A percentile compares a stretch with the other conserved stretches of the same genome.
These are phyloP conservation scores for Aureobasidium sp. DNA, from an alignment of 2,329 filamentous ascomycete species.

Conservation along the genomic window DNA sequence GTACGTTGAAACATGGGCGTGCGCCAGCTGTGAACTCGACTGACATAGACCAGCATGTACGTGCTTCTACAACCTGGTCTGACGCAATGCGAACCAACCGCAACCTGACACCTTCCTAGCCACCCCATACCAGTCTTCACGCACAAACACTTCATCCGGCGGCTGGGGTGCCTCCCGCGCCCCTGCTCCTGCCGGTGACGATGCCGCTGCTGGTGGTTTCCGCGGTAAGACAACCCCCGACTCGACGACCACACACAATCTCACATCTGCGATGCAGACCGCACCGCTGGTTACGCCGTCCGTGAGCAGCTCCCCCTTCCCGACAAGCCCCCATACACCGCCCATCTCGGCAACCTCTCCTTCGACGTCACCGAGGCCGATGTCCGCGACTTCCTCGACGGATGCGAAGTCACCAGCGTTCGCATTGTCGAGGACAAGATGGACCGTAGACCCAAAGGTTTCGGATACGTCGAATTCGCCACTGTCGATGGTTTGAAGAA, in stretches of 20 bases:
- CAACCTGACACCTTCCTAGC: neutral
- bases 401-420: conserved; percentile 80
- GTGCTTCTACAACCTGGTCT: neutral
- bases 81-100: neutral
- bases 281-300: conserved; percentile 29
- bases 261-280: conserved; percentile 23
- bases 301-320: conserved; percentile 81
- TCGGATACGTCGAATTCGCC: conserved; percentile 93
- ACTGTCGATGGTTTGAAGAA: conserved; percentile 84
- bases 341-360: conserved; percentile 91
- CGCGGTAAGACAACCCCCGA: conserved; percentile 1
- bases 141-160: conserved; percentile 6
- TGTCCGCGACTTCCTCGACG: conserved; percentile 77
- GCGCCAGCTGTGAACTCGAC: neutral
- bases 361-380: conserved; percentile 85
- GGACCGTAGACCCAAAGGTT: conserved; percentile 90
- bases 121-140: conserved; percentile 2
- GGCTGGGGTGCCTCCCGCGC: conserved; percentile 11
- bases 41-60: conserved; percentile 11
- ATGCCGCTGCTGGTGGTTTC: conserved; percentile 12
- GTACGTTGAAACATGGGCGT: conserved; percentile 10
- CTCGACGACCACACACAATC: neutral
- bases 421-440: conserved; percentile 96
- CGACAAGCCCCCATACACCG: conserved; percentile 87
- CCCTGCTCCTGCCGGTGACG: conserved; percentile 4